Percentiles rank a stretch among this genome's conserved stretches.
Conservation (phyloP, 2,329 filamentous ascomycete genomes). For the Dryadomyces quercus-mongolicae region DNA sequence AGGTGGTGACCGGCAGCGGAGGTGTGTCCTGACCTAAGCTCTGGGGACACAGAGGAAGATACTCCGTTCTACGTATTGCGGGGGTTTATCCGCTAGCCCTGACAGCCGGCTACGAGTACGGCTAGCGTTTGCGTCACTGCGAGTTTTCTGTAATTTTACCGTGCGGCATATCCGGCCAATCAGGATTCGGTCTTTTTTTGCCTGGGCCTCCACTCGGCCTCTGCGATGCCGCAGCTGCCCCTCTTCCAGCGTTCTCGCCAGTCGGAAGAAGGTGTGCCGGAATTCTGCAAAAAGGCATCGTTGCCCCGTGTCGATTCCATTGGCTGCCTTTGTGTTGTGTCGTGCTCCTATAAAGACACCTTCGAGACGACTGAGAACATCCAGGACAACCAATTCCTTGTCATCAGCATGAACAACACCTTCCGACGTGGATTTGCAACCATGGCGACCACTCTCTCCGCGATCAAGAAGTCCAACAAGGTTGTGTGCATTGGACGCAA, state of each 20-base stretch:
- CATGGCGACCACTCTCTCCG: conserved; percentile 23
- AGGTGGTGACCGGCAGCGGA: neutral
- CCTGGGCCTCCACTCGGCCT: too few species aligned
- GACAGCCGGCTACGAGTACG: too few species aligned
- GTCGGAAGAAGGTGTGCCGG: neutral
- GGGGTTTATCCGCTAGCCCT: too few species aligned
- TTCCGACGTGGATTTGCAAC: conserved; percentile 21
- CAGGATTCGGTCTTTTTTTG: neutral
- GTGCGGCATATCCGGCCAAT: neutral
- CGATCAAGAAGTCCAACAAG: conserved; percentile 42
- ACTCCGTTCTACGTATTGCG: too few species aligned
- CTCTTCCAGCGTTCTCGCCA: neutral
- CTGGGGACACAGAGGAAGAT: too few species aligned
- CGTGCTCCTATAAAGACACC: neutral
- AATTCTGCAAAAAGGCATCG: neutral
- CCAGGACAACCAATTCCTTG: neutral
- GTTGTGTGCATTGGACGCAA: conserved; percentile 82
- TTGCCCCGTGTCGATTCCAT: too few species aligned
- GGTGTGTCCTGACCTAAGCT: too few species aligned
- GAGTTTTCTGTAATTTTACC: neutral
- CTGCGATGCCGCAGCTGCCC: neutral
- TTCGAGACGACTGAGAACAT: neutral
- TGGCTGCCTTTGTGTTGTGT: too few species aligned
- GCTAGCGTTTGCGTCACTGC: neutral
- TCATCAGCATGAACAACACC: conserved; percentile 8